Percentiles rank a stretch among this genome's conserved stretches.
phyloP scores from a whole-genome alignment of 306 rosid genomes.

The Alnus glutinosa region DNA sequence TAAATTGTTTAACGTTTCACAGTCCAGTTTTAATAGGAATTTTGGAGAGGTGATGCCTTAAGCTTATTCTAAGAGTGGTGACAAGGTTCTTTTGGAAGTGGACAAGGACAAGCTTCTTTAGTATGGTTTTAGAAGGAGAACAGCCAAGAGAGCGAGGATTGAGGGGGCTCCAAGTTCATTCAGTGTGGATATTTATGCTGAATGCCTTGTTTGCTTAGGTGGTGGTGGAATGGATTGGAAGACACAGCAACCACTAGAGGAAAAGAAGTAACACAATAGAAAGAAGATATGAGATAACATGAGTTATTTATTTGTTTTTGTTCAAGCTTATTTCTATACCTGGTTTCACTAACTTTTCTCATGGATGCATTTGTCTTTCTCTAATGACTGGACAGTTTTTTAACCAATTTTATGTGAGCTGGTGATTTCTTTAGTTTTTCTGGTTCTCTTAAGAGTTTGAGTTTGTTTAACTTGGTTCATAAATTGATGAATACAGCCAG shows the following conservation, averaged over 20 bases:
- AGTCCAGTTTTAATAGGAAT: not conserved
- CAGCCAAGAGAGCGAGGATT: slow-evolving; percentile 1
- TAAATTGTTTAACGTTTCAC: not conserved
- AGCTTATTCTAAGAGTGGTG: not conserved
- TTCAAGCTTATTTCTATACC: not conserved
- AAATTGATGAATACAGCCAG: not conserved
- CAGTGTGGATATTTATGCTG: not conserved
- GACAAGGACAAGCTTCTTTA: not conserved
- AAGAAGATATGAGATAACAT: not conserved
- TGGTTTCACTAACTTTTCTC: not conserved
- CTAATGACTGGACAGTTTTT: too few species aligned
- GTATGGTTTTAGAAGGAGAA: not conserved
- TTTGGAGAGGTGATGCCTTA: not conserved
- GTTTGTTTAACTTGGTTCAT: not conserved
- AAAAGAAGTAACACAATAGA: not conserved
- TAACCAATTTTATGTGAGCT: not conserved
- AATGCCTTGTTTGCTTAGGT: slow-evolving; percentile 3
- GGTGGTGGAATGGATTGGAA: not conserved
- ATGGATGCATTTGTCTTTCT: too few species aligned
- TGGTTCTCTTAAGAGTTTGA: not conserved
- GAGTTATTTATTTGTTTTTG: not conserved
- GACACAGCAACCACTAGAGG: not conserved
- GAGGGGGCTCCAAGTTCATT: slow-evolving; percentile 1
- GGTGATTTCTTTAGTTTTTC: not conserved
- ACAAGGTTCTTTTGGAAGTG: not conserved